These are phyloP conservation scores for Phytophthora fragariaefolia DNA, from an alignment of 352 stramenopile species.

Conservation along the genomic window DNA sequence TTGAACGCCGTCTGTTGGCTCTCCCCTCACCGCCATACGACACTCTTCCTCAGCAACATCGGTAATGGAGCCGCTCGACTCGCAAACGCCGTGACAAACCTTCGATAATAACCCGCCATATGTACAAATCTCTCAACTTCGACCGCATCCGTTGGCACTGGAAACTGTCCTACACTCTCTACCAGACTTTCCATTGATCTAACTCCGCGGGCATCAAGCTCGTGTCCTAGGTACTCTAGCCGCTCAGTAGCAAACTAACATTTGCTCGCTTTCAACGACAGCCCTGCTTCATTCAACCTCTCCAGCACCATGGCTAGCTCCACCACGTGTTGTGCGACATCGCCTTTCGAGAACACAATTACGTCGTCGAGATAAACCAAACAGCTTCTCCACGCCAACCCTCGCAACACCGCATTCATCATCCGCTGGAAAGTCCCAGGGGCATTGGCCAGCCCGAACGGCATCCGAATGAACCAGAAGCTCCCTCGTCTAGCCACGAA, in stretches of 20 bases:
- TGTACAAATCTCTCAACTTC: slow-evolving; percentile 32
- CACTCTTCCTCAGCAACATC: slow-evolving; percentile 23
- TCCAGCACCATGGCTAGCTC: slow-evolving; percentile 24
- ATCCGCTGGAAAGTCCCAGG: slow-evolving; percentile 29
- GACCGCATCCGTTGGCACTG: slow-evolving; percentile 1
- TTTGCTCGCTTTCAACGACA: slow-evolving; percentile 30
- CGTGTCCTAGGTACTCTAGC: slow-evolving; percentile 39
- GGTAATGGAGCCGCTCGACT: slow-evolving; percentile 18
- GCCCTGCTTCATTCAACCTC: slow-evolving; percentile 10
- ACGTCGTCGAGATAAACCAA: slow-evolving; percentile 39
- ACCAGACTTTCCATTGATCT: slow-evolving; percentile 7
- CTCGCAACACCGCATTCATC: slow-evolving; percentile 29
- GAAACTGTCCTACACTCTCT: slow-evolving; percentile 5
- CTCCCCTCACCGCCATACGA: slow-evolving; percentile 27
- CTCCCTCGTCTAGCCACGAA: slow-evolving; percentile 13
- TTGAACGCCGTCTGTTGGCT: slow-evolving; percentile 27
- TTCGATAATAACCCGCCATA: slow-evolving; percentile 36
- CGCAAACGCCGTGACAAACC: slow-evolving; percentile 29
- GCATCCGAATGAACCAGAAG: slow-evolving; percentile 24
- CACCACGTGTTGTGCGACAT: slow-evolving; percentile 20
- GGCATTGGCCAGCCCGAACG: slow-evolving; percentile 27
- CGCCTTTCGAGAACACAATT: slow-evolving; percentile 21
- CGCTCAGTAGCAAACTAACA: slow-evolving; percentile 17
- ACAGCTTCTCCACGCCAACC: slow-evolving; percentile 22
- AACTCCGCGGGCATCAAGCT: slow-evolving; percentile 21